A percentile compares a stretch with the other conserved stretches of the same genome.
Evolutionary conservation across 371 early-diverging fungal species (phyloP).

Genomic region (Rhizopus microsporus): DNA sequence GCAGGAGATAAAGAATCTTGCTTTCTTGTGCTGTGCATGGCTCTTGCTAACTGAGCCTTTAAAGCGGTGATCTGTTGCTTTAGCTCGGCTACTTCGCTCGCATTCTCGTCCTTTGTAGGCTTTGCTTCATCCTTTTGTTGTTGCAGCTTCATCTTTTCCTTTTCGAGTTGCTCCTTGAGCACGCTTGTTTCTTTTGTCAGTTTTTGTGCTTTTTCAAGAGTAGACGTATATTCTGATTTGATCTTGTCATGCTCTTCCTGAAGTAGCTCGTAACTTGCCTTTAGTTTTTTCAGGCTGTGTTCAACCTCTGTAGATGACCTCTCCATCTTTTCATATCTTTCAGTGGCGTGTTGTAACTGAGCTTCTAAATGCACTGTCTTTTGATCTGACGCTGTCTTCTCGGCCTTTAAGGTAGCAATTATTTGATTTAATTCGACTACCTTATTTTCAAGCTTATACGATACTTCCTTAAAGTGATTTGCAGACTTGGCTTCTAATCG

Average conservation of each 20-base stretch:
- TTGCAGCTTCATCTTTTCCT: slow-evolving; percentile 65
- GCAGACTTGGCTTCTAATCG: slow-evolving; percentile 86
- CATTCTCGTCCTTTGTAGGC: neutral
- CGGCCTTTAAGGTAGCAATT: slow-evolving; percentile 67
- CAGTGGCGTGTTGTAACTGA: slow-evolving; percentile 65
- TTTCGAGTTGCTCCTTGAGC: slow-evolving; percentile 56
- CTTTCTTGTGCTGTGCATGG: slow-evolving; percentile 24
- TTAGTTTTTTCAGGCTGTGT: slow-evolving; percentile 48
- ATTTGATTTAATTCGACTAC: slow-evolving; percentile 90
- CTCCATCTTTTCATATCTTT: slow-evolving; percentile 63
- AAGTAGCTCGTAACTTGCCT: slow-evolving; percentile 12
- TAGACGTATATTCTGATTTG: slow-evolving; percentile 37
- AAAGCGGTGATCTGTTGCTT: slow-evolving; percentile 38
- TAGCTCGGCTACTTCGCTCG: slow-evolving; percentile 27
- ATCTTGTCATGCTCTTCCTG: slow-evolving; percentile 36
- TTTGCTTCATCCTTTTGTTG: slow-evolving; percentile 1
- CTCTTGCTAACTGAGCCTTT: slow-evolving; percentile 39
- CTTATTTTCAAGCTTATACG: slow-evolving; percentile 92
- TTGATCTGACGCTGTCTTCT: slow-evolving; percentile 58
- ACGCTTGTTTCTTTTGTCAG: slow-evolving; percentile 58
- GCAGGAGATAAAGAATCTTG: slow-evolving; percentile 22
- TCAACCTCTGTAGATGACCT: slow-evolving; percentile 43
- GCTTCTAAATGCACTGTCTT: slow-evolving; percentile 59
- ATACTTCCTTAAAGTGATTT: slow-evolving; percentile 88
- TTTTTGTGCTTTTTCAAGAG: slow-evolving; percentile 50